Percentiles rank a stretch among this genome's conserved stretches.
Conservation (phyloP, 2,329 filamentous ascomycete species). For the Aspergillus sp. region DNA sequence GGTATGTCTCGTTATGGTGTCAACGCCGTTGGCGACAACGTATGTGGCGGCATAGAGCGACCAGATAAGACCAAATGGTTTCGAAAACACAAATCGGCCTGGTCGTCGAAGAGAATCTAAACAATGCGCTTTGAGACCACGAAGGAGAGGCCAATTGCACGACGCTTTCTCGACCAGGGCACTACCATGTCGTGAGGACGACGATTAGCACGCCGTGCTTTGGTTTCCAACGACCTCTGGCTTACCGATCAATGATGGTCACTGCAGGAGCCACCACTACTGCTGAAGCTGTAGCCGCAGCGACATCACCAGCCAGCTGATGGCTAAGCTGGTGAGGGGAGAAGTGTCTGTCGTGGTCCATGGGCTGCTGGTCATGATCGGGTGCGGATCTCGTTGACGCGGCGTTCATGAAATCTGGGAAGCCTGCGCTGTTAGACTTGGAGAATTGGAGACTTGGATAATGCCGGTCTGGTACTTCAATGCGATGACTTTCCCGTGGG, state of each 20-base stretch:
- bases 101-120: conserved; percentile 21
- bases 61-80: conserved; percentile 39
- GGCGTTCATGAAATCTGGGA: no score
- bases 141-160: conserved; percentile 21
- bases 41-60: conserved; percentile 80
- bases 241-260: conserved; percentile 28
- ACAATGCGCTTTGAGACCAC: conserved; percentile 19
- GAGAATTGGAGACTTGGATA: no score
- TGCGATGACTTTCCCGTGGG: no score
- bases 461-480: no score
- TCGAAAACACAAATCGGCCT: conserved; percentile 31
- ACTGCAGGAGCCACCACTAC: conserved; percentile 25
- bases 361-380: not conserved
- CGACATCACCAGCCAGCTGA: conserved; percentile 23
- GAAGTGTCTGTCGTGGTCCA: not conserved
- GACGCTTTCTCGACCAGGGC: conserved; percentile 26
- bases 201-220: conserved; percentile 20
- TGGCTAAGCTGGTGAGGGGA: not conserved
- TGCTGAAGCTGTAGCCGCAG: conserved; percentile 24
- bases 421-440: no score
- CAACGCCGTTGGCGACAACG: conserved; percentile 76
- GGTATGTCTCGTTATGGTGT: conserved; percentile 67
- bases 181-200: conserved; percentile 8
- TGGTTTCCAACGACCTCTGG: not conserved
- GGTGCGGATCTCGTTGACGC: no score